These are phyloP conservation scores for Xylaria sp. DNA, from an alignment of 2,329 filamentous ascomycete genomes.

Conservation along the genomic window DNA sequence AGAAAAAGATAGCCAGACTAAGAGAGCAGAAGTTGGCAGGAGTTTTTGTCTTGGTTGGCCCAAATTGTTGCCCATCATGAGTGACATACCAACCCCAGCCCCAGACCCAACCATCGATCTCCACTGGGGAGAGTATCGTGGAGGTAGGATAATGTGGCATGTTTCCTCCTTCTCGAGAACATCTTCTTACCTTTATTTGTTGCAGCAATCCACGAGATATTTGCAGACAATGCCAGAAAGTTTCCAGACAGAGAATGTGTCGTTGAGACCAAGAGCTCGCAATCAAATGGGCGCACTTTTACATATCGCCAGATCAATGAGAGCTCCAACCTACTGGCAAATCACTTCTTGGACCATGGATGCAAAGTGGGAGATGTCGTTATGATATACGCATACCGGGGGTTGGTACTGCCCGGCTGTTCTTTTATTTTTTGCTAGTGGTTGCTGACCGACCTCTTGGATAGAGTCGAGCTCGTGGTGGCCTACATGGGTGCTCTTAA, in stretches of 20 bases:
- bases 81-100: too few species aligned
- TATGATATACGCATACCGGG: conserved; percentile 87
- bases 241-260: background rate
- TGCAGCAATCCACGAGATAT: background rate
- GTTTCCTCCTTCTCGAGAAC: too few species aligned
- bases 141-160: too few species aligned
- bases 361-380: conserved; percentile 85
- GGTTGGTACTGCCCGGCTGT: background rate
- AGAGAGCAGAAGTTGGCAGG: too few species aligned
- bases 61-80: too few species aligned
- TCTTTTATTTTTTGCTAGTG: background rate
- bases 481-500: conserved; percentile 81
- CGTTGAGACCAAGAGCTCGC: background rate
- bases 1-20: too few species aligned
- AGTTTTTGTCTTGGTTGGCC: too few species aligned
- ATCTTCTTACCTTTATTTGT: too few species aligned
- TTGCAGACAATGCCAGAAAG: background rate
- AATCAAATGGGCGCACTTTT: conserved; percentile 64
- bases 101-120: too few species aligned
- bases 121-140: too few species aligned
- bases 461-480: conserved; percentile 66
- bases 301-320: conserved; percentile 89
- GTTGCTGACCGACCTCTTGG: background rate
- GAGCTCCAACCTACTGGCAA: conserved; percentile 80
- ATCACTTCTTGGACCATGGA: conserved; percentile 79